phyloP scores from a whole-genome alignment of 352 stramenopile genomes.

The Phytopythium sindhum region DNA sequence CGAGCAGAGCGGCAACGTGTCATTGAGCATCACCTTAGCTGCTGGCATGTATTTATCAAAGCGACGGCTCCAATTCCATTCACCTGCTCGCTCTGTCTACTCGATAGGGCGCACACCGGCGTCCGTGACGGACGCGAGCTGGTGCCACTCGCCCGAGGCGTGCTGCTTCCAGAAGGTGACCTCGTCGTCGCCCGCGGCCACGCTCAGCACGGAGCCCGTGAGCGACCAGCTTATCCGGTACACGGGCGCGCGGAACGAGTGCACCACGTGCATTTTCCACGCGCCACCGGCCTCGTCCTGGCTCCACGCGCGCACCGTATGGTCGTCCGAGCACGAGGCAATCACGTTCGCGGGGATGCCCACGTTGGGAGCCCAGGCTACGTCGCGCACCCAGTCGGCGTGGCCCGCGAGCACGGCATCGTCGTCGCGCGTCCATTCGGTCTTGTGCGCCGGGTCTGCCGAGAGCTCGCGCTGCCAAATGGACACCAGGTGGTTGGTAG shows the following conservation, averaged over 20 bases:
- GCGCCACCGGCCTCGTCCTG: constrained; percentile 60
- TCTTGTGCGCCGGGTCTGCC: constrained; percentile 16
- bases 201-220: constrained; percentile 60
- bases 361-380: constrained; percentile 80
- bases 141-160: constrained; percentile 55
- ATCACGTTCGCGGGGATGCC: constrained; percentile 81
- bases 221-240: constrained; percentile 86
- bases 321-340: constrained; percentile 77
- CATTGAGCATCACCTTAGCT: not conserved
- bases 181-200: constrained; percentile 63
- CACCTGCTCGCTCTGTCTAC: constrained; percentile 11
- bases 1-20: not conserved
- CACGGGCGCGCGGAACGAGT: constrained; percentile 67
- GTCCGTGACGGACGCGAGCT: constrained; percentile 75
- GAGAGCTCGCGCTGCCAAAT: constrained; percentile 54
- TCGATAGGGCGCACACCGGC: constrained; percentile 40
- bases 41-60: not conserved
- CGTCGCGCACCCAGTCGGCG: constrained; percentile 82
- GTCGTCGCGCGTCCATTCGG: constrained; percentile 34
- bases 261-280: constrained; percentile 61
- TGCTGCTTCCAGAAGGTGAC: constrained; percentile 82
- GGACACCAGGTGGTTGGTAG: constrained; percentile 53
- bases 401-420: constrained; percentile 53
- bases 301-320: constrained; percentile 78
- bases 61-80: not conserved